Conservation (phyloP, 805 yeast genomes). For the Candida tibetensis region DNA sequence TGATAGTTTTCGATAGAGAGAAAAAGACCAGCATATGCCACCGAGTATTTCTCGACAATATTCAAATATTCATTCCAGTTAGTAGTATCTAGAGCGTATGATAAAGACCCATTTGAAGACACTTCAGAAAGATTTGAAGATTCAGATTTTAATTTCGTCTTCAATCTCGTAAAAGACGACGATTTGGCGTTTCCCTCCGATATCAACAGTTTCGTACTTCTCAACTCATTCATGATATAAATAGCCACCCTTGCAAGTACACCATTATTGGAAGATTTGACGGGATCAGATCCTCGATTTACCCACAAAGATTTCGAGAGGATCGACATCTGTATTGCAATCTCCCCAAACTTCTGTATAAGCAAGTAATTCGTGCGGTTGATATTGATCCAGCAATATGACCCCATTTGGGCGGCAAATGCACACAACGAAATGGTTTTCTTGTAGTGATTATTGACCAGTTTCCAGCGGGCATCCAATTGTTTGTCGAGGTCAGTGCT, state of each 20-base stretch:
- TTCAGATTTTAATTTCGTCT: background rate
- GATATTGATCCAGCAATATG: slow-evolving; percentile 5
- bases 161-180: background rate
- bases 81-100: slow-evolving; percentile 7
- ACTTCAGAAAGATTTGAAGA: background rate
- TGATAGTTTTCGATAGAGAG: slow-evolving; percentile 46
- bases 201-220: slow-evolving; percentile 6
- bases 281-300: slow-evolving; percentile 21
- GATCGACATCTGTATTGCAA: slow-evolving; percentile 38
- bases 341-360: slow-evolving; percentile 24
- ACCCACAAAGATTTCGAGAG: slow-evolving; percentile 38
- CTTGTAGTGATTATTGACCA: slow-evolving; percentile 31
- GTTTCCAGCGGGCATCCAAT: slow-evolving; percentile 34
- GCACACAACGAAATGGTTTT: slow-evolving; percentile 25
- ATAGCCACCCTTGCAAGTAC: slow-evolving; percentile 46
- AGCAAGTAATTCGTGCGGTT: slow-evolving; percentile 9
- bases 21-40: slow-evolving; percentile 45
- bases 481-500: slow-evolving; percentile 3
- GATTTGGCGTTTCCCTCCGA: background rate
- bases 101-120: background rate
- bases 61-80: slow-evolving; percentile 31
- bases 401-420: slow-evolving; percentile 19
- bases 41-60: slow-evolving; percentile 32
- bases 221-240: slow-evolving; percentile 34
- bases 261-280: slow-evolving; percentile 27